A percentile compares a stretch with the other conserved stretches of the same genome.
These are phyloP conservation scores for Coccomyxa subellipsoidea DNA, from an alignment of 163 green algal genomes.

Conservation along the genomic window DNA sequence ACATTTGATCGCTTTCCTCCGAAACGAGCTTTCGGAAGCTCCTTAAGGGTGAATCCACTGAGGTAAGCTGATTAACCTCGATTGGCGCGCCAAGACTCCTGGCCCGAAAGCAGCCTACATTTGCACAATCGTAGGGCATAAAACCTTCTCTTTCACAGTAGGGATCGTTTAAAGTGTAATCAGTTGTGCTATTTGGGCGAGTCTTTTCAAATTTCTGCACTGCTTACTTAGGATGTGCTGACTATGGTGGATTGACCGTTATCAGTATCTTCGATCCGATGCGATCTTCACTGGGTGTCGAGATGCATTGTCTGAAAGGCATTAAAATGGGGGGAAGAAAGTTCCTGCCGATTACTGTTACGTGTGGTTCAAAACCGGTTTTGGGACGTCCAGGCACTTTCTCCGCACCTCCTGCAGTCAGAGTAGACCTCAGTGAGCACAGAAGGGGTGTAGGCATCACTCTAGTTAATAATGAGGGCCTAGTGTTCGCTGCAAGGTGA, in stretches of 20 bases:
- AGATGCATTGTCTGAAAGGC: not conserved
- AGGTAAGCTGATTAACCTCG: no score
- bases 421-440: not conserved
- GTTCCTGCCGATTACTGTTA: not conserved
- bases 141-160: no score
- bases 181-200: no score
- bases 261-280: not conserved
- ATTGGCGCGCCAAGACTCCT: no score
- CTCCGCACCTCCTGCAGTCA: not conserved
- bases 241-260: not conserved
- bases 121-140: no score
- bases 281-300: not conserved
- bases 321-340: not conserved
- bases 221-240: not conserved
- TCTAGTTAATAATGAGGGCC: conserved; percentile 32
- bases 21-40: no score
- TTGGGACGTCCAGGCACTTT: not conserved
- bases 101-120: no score
- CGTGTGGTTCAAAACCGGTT: not conserved
- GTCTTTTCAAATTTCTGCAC: no score
- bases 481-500: conserved; percentile 39
- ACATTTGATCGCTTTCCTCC: no score
- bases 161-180: no score
- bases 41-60: no score
- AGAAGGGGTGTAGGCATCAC: conserved; percentile 38